Percentiles rank a stretch among this genome's conserved stretches.
Conservation (phyloP, 202 grass and related monocot species). For the Hordeum pubiflorum region DNA sequence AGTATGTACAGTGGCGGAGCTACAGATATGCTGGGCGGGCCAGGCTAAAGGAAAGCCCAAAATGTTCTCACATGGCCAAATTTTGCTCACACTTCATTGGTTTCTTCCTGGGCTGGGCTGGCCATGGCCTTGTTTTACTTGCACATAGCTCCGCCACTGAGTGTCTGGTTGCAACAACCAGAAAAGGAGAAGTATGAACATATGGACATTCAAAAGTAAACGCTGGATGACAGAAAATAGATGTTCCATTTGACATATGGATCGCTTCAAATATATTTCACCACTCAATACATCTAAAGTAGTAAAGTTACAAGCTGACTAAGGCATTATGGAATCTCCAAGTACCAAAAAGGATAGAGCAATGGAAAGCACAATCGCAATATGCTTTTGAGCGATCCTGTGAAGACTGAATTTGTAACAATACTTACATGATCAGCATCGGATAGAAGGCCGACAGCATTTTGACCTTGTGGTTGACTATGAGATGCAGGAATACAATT, state of each 20-base stretch:
- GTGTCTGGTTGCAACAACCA: background rate
- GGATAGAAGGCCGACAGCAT: constrained; percentile 35
- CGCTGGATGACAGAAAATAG: background rate
- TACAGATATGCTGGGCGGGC: too few species aligned
- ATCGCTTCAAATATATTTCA: constrained; percentile 4
- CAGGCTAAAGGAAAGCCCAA: too few species aligned
- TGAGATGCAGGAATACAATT: constrained; percentile 34
- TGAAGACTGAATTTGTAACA: constrained; percentile 14
- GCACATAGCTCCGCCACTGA: too few species aligned
- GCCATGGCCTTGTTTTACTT: too few species aligned
- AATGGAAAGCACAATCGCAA: background rate
- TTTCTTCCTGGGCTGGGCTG: too few species aligned
- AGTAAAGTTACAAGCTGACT: background rate
- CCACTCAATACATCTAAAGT: background rate
- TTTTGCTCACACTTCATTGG: too few species aligned
- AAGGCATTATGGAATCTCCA: background rate
- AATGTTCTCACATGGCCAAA: too few species aligned
- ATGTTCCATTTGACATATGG: background rate
- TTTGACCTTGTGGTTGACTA: constrained; percentile 40
- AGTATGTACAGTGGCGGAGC: background rate
- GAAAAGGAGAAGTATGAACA: background rate
- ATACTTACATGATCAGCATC: constrained; percentile 59
- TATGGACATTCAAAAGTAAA: constrained; percentile 5
- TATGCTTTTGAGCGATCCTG: background rate
- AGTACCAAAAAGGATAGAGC: background rate